Evolutionary conservation across 176 grass and related monocot species (phyloP).

Genomic region (Triticum timopheevii): DNA sequence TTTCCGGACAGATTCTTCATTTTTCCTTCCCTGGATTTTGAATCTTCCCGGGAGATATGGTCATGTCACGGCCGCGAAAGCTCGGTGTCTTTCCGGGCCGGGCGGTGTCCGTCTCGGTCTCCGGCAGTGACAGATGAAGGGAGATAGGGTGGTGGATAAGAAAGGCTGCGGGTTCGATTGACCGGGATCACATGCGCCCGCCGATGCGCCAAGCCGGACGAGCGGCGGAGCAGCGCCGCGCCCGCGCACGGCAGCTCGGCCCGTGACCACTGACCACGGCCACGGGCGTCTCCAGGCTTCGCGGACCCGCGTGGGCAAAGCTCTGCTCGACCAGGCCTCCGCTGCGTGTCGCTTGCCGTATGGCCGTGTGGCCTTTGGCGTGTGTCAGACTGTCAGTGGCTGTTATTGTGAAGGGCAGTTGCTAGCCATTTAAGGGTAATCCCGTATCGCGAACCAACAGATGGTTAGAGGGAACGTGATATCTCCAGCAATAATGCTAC

Average conservation of each 20-base stretch:
- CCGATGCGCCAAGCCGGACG: background rate
- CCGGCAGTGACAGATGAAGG: background rate
- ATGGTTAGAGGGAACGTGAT: no score
- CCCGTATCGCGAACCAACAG: no score
- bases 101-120: background rate
- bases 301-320: background rate
- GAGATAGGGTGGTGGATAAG: background rate
- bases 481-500: no score
- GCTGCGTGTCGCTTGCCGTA: background rate
- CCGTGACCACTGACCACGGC: background rate
- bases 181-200: background rate
- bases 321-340: background rate
- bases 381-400: background rate
- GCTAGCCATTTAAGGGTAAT: no score
- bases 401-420: no score
- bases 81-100: background rate
- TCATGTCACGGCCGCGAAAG: slow-evolving; percentile 32
- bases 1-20: background rate
- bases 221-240: slow-evolving; percentile 10
- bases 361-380: background rate
- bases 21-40: background rate
- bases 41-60: background rate
- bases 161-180: background rate
- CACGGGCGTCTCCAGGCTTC: slow-evolving; percentile 4
- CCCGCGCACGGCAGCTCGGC: background rate